Base-by-base conservation (phyloP, 257 asterid species). In the Solanum virginianum region DNA sequence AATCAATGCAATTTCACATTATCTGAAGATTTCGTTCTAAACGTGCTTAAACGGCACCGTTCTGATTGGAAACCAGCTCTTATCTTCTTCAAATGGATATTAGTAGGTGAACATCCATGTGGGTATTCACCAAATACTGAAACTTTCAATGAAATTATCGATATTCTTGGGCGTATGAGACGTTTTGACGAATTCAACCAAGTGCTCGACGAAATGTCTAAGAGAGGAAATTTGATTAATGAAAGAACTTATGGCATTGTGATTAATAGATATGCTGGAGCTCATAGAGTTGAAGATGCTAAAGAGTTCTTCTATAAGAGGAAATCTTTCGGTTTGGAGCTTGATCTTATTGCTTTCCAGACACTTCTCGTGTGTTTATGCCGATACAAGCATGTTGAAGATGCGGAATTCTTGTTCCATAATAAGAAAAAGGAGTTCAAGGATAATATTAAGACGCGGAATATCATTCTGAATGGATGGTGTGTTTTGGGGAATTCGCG, bases 391-490 rank as follows among this genome's bases (percentile, higher is more conserved):
- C 98, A 93, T 29, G 99, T 93, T 20, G 98, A 94, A 65, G 90
- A 74, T 11, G 99, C 99, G 16, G 99, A 95, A 66, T 41, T 83
- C 6, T 86, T 95, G 88, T 94, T 94, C 86, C 88, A 90, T 45
- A 88, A 84, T 22, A 88, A 81, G 88, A 91, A 80, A 82, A 83
- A 71, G 36, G 92, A 88, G 85, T 94, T 90, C 15, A 36, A 15
- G 26, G 87, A 88, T 43, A 92, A 93, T 83, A 92, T 93, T 43
- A 95, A 94, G 88, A 90, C 97, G 1, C 87, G 97, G 92, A 95
- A 95, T 80, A 93, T 95, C 26, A 90, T 95, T 68, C 89, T 95
- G 4, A 92, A 92, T 60, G 98, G 99, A 17, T 95, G 98, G 99
- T 94, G 99, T 47, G 88, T 94, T 81, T 51, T 91, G 84, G 96